These are phyloP conservation scores for Paramyrothecium sp. DNA, from an alignment of 2,329 filamentous ascomycete genomes.

Conservation along the genomic window DNA sequence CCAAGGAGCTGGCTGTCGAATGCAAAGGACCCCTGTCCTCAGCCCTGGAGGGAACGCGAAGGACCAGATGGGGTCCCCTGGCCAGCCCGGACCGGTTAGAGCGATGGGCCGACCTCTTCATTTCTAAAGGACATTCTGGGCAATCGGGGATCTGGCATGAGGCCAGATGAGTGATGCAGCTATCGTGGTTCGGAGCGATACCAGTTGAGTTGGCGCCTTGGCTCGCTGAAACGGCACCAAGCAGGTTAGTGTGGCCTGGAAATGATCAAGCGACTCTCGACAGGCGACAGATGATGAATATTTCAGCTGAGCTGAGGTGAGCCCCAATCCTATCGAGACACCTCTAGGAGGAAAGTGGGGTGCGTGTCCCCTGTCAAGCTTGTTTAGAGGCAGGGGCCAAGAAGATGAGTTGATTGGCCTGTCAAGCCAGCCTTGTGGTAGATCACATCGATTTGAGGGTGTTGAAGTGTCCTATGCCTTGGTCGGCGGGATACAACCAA, in stretches of 20 bases:
- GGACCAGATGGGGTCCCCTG: not conserved
- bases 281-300: not conserved
- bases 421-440: slow-evolving; percentile 1
- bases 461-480: not conserved
- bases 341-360: not conserved
- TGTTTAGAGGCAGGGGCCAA: not conserved
- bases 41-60: not conserved
- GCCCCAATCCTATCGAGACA: not conserved
- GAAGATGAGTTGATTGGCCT: not conserved
- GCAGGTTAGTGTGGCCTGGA: not conserved
- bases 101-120: not conserved
- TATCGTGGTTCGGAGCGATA: not conserved
- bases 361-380: not conserved
- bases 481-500: not conserved
- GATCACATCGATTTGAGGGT: not conserved
- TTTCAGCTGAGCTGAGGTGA: not conserved
- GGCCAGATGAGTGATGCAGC: not conserved
- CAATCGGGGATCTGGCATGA: not conserved
- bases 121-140: not conserved
- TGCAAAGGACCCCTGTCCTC: not conserved
- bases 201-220: not conserved
- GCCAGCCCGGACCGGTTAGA: not conserved
- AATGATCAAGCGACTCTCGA: not conserved
- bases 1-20: not conserved
- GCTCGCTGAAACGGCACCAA: not conserved